A percentile compares a stretch with the other conserved stretches of the same genome.
Evolutionary conservation across 2,329 filamentous ascomycete species (phyloP).

Genomic region (Camillea tinctor): DNA sequence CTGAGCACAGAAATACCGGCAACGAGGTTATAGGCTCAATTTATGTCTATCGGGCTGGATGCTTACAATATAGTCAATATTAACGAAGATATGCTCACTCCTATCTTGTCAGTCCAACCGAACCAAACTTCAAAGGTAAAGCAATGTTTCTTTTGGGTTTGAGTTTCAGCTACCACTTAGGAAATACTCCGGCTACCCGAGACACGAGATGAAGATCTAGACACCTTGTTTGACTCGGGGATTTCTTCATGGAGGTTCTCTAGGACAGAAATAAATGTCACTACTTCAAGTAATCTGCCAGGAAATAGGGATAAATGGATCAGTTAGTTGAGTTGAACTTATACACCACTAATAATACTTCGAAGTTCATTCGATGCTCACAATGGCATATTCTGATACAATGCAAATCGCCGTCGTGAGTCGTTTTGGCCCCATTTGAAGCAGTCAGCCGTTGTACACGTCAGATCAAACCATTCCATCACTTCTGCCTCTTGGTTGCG

Average conservation of each 20-base stretch:
- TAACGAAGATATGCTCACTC: no score
- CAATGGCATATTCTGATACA: not conserved
- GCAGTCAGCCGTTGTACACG: conserved; percentile 32
- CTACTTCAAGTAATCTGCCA: not conserved
- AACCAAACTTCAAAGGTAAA: no score
- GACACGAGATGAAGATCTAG: not conserved
- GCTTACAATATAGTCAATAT: no score
- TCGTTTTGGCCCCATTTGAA: conserved; percentile 38
- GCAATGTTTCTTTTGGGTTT: no score
- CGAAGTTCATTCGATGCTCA: not conserved
- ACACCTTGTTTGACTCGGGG: not conserved
- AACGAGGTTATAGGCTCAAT: no score
- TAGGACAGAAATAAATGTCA: not conserved
- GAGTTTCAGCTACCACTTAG: no score
- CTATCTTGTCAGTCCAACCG: no score
- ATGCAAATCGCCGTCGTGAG: not conserved
- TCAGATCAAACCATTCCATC: conserved; percentile 38
- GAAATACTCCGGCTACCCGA: not conserved
- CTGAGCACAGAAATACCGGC: no score
- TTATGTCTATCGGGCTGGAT: no score
- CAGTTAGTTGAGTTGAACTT: not conserved
- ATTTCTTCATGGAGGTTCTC: not conserved
- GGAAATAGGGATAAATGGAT: not conserved
- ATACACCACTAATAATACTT: not conserved
- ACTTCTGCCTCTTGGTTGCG: conserved; percentile 37